Evolutionary conservation across 2,329 filamentous ascomycete species (phyloP).

Genomic region (Graphium sp.): DNA sequence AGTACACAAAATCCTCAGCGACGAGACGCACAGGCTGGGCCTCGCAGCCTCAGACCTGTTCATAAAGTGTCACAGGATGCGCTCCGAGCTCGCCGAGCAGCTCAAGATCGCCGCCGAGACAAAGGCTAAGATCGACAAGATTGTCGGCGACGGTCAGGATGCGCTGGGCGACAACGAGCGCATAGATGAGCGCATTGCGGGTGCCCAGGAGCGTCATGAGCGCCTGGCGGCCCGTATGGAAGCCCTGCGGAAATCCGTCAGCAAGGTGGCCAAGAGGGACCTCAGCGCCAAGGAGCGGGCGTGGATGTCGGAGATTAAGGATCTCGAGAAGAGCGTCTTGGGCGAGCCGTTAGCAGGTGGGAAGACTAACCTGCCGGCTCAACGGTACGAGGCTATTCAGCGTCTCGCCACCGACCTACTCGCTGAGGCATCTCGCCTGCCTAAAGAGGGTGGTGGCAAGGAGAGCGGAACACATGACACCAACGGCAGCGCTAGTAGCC

Average conservation of each 20-base stretch:
- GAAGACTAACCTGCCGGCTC: background rate
- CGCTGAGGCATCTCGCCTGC: conserved; percentile 29
- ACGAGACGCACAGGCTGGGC: conserved; percentile 52
- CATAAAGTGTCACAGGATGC: conserved; percentile 49
- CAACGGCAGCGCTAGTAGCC: conserved; percentile 4
- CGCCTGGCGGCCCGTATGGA: conserved; percentile 43
- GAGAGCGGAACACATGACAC: conserved; percentile 8
- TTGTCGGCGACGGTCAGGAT: conserved; percentile 32
- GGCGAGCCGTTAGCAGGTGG: conserved; percentile 10
- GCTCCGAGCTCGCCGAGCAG: conserved; percentile 50
- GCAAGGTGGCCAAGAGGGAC: conserved; percentile 22
- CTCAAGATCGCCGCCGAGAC: conserved; percentile 49
- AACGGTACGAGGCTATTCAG: conserved; percentile 40
- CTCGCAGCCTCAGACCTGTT: conserved; percentile 59
- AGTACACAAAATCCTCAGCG: conserved; percentile 52
- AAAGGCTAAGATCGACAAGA: conserved; percentile 46
- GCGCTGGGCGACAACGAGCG: conserved; percentile 38
- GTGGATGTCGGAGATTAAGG: conserved; percentile 27
- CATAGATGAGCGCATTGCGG: conserved; percentile 25
- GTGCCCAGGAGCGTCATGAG: conserved; percentile 36
- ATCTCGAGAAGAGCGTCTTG: conserved; percentile 34
- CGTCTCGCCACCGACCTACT: conserved; percentile 33
- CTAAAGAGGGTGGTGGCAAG: conserved; percentile 8
- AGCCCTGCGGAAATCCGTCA: conserved; percentile 27
- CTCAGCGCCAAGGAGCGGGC: conserved; percentile 26